Conservation (phyloP, 805 yeast genomes). For the Metschnikowia lachancei region DNA sequence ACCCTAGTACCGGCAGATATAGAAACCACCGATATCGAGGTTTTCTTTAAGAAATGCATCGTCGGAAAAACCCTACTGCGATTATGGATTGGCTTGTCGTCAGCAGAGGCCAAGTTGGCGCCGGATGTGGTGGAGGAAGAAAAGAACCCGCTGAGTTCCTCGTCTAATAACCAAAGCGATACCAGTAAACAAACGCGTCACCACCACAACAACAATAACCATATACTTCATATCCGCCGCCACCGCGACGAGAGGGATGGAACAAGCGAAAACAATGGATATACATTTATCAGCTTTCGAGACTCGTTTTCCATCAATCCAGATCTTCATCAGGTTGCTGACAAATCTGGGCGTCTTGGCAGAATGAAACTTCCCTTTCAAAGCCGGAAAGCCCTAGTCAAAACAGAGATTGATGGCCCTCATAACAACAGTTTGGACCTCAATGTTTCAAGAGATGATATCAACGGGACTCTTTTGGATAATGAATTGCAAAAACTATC, state of each 20-base stretch:
- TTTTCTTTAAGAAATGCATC: conserved; percentile 30
- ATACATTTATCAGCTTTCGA: conserved; percentile 34
- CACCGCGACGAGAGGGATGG: conserved; percentile 4
- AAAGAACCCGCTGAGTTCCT: neutral
- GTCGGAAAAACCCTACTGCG: conserved; percentile 34
- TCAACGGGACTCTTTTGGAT: conserved; percentile 7
- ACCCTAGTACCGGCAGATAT: conserved; percentile 36
- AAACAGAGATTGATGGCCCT: neutral
- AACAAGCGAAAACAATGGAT: conserved; percentile 12
- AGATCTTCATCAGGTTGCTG: conserved; percentile 19
- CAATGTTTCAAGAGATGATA: neutral
- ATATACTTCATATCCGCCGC: conserved; percentile 13
- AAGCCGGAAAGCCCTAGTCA: conserved; percentile 17
- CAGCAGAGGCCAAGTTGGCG: conserved; percentile 4
- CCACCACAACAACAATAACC: neutral
- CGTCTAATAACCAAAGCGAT: neutral
- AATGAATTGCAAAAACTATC: conserved; percentile 12
- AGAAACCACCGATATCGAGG: conserved; percentile 41
- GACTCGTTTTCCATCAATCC: conserved; percentile 26
- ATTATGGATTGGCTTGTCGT: conserved; percentile 30
- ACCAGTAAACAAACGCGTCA: neutral
- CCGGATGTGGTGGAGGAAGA: neutral
- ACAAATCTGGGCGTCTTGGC: conserved; percentile 34
- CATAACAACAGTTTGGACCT: neutral
- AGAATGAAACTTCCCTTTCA: conserved; percentile 36